phyloP scores from a whole-genome alignment of 441 rosid species.

The Kokia cookei region DNA sequence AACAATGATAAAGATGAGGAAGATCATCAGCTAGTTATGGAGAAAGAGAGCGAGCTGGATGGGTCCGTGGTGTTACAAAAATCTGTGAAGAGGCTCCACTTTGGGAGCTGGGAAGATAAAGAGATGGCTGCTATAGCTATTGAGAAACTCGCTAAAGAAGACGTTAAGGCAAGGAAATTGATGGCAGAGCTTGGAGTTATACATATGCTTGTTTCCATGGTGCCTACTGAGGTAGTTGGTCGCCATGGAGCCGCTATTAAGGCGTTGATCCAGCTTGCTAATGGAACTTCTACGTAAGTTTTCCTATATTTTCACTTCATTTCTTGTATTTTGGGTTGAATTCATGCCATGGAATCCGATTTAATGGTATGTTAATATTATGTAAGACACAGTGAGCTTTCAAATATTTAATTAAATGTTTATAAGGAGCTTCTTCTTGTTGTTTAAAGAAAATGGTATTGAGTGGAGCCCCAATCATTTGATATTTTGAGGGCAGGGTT shows the following conservation, averaged over 20 bases:
- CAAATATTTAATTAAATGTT: neutral
- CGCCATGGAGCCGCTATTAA: slow-evolving; percentile 48
- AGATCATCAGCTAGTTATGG: neutral
- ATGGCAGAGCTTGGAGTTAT: slow-evolving; percentile 90
- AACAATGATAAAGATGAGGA: neutral
- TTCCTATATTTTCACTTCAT: neutral
- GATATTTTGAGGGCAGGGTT: neutral
- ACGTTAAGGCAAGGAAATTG: slow-evolving; percentile 43
- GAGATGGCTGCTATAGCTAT: slow-evolving; percentile 65
- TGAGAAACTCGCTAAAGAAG: slow-evolving; percentile 49
- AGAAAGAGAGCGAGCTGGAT: slow-evolving; percentile 7
- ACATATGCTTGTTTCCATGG: slow-evolving; percentile 68
- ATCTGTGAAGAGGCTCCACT: slow-evolving; percentile 79
- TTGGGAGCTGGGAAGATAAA: slow-evolving; percentile 72
- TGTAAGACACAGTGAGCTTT: neutral
- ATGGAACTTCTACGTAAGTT: slow-evolving; percentile 74
- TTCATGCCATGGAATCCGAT: neutral
- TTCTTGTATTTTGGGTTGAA: too few species aligned
- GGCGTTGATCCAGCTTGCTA: slow-evolving; percentile 80
- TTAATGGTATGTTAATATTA: too few species aligned
- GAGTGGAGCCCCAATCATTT: neutral
- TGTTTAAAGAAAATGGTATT: neutral
- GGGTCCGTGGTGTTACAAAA: slow-evolving; percentile 47
- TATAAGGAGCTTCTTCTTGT: too few species aligned
- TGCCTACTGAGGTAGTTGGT: slow-evolving; percentile 25